These are phyloP conservation scores for Solanum raphanifolium DNA, from an alignment of 257 asterid genomes.

Conservation along the genomic window DNA sequence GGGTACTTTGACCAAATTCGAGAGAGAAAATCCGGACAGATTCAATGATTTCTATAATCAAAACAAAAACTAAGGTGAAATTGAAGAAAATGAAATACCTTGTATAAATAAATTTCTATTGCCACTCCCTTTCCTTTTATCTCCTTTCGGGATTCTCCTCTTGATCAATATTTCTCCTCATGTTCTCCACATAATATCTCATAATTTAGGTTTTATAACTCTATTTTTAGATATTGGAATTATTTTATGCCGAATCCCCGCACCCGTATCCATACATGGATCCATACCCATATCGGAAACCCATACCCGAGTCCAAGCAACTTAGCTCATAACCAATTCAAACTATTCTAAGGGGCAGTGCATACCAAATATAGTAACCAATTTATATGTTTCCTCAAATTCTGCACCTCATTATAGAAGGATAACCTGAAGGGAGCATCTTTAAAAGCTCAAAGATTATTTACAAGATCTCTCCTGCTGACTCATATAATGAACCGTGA, in stretches of 20 bases:
- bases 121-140: background rate
- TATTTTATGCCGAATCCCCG: background rate
- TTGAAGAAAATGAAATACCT: background rate
- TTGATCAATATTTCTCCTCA: no score
- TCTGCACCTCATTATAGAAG: background rate
- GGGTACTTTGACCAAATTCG: background rate
- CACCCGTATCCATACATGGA: background rate
- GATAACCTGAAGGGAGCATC: background rate
- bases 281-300: background rate
- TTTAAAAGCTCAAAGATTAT: background rate
- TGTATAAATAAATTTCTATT: background rate
- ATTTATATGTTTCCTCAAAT: background rate
- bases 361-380: background rate
- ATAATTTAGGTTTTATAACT: background rate
- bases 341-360: background rate
- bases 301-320: background rate
- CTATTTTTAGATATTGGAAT: background rate
- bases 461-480: background rate
- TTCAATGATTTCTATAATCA: background rate
- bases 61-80: background rate
- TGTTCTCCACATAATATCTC: background rate
- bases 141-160: background rate
- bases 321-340: background rate
- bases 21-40: background rate
- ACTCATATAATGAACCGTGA: background rate